phyloP scores from a whole-genome alignment of 2,329 filamentous ascomycete genomes.

The Pestalotiopsis sp. region DNA sequence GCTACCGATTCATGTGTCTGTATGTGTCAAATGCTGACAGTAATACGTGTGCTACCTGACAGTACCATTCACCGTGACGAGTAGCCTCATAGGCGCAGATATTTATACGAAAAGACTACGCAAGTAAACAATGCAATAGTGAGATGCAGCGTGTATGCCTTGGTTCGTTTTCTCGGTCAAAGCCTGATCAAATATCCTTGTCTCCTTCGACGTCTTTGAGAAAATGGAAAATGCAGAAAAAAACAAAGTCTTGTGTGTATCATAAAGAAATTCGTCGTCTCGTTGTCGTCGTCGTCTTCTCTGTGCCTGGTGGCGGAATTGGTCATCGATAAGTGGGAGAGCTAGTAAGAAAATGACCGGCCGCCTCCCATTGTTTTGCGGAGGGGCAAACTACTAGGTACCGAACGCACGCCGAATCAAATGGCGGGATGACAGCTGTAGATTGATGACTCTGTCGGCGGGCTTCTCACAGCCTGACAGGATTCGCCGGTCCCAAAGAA shows the following conservation, averaged over 20 bases:
- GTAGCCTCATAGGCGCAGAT: neutral
- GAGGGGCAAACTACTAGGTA: constrained; percentile 1
- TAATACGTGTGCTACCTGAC: neutral
- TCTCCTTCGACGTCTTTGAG: neutral
- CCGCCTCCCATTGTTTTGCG: neutral
- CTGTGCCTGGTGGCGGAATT: constrained; percentile 4
- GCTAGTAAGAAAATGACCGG: constrained; percentile 2
- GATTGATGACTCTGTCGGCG: constrained; percentile 4
- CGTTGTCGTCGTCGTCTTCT: neutral
- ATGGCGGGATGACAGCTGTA: neutral
- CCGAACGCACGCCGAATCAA: neutral
- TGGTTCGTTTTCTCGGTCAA: neutral
- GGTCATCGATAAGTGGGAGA: constrained; percentile 4
- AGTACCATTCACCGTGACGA: neutral
- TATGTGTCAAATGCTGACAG: neutral
- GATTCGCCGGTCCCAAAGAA: neutral
- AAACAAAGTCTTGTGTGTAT: neutral
- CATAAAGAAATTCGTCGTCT: neutral
- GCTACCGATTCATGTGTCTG: constrained; percentile 19
- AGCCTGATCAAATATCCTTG: neutral
- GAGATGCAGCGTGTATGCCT: neutral
- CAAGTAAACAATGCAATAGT: neutral
- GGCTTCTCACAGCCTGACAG: neutral
- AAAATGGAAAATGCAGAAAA: neutral
- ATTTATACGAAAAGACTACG: neutral